Evolutionary conservation across 108 stramenopile genomes (phyloP).

Genomic region (Cyclotella cryptica): DNA sequence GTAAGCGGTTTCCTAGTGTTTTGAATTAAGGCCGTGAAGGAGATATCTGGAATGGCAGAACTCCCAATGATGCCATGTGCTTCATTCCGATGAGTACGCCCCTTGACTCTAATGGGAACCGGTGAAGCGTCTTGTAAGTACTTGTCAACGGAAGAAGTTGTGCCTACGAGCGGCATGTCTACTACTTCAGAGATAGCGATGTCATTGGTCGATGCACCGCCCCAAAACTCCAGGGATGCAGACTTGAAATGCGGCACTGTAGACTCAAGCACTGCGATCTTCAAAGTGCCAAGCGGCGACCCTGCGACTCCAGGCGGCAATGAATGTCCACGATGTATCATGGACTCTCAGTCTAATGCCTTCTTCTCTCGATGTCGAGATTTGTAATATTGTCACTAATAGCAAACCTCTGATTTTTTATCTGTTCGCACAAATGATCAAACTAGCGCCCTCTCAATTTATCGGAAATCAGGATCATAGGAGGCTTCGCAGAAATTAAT

Average conservation of each 20-base stretch:
- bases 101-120: slow-evolving; percentile 24
- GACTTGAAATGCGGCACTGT: slow-evolving; percentile 14
- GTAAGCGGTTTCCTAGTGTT: neutral
- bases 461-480: neutral
- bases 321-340: slow-evolving; percentile 11
- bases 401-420: neutral
- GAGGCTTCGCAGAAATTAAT: neutral
- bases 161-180: slow-evolving; percentile 37
- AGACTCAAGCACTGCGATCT: slow-evolving; percentile 31
- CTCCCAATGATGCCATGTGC: slow-evolving; percentile 10
- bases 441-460: neutral
- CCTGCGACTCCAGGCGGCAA: slow-evolving; percentile 42
- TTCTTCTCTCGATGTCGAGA: neutral
- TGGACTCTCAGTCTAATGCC: neutral
- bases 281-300: slow-evolving; percentile 28
- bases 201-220: slow-evolving; percentile 2
- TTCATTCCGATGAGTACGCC: neutral
- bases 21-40: neutral
- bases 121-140: slow-evolving; percentile 55
- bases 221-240: slow-evolving; percentile 49
- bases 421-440: neutral
- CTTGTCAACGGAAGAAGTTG: slow-evolving; percentile 5
- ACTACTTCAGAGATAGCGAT: slow-evolving; percentile 17
- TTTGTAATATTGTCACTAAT: neutral
- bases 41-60: slow-evolving; percentile 22